These are phyloP conservation scores for Ceratobasidium sp. DNA, from an alignment of 1,284 basidiomycete genomes.

Conservation along the genomic window DNA sequence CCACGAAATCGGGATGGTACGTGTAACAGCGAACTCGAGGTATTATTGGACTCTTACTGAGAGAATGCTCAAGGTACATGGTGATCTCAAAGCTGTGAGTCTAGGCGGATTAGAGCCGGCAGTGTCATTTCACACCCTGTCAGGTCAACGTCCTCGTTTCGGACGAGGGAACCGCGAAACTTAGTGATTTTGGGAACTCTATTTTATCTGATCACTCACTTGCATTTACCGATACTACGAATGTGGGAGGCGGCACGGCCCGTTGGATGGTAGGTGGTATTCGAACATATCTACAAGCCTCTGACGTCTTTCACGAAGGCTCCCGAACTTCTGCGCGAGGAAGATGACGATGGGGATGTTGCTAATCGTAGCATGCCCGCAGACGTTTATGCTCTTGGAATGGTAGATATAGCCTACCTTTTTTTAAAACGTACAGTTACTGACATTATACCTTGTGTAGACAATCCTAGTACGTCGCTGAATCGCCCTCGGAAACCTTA, in stretches of 20 bases:
- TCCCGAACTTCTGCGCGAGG: background rate
- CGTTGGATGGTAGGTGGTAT: conserved; percentile 19
- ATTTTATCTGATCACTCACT: background rate
- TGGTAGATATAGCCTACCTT: background rate
- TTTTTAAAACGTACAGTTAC: too few relatives aligned
- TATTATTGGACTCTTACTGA: background rate
- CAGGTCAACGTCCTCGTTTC: conserved; percentile 26
- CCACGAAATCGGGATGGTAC: background rate
- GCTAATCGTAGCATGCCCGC: conserved; percentile 14
- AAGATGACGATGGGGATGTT: background rate
- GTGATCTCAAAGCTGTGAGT: conserved; percentile 15
- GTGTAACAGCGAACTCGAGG: background rate
- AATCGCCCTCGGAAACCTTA: background rate
- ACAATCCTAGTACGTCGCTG: background rate
- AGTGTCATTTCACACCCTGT: background rate
- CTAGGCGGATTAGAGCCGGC: too few relatives aligned
- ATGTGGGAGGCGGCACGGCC: background rate
- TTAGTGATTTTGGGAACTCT: conserved; percentile 27
- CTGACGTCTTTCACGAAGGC: background rate
- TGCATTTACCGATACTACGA: conserved; percentile 8
- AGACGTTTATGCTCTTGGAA: conserved; percentile 28
- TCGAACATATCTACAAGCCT: background rate
- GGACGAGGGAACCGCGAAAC: conserved; percentile 9
- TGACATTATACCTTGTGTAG: background rate
- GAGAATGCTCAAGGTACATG: background rate